Conservation (phyloP, 2,329 filamentous ascomycete genomes). For the Coniella vitis region DNA sequence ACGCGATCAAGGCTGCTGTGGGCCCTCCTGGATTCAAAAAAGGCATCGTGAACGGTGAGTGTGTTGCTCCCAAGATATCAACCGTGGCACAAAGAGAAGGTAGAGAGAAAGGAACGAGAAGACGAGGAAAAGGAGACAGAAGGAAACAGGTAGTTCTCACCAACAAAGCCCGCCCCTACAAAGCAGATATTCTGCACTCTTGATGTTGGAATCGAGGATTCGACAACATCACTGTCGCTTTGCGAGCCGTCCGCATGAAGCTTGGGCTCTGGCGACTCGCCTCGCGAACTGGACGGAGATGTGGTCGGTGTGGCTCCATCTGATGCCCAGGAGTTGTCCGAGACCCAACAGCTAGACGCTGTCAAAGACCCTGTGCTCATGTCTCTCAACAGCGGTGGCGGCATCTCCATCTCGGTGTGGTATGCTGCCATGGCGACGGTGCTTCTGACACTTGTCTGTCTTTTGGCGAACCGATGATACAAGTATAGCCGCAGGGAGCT, state of each 20-base stretch:
- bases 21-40: constrained; percentile 41
- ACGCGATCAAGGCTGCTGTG: constrained; percentile 53
- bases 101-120: no score
- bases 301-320: constrained; percentile 18
- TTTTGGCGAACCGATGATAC: no score
- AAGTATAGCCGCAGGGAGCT: no score
- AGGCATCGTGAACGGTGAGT: no score
- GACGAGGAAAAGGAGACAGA: no score
- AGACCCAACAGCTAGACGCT: constrained; percentile 1
- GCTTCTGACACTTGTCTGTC: not conserved
- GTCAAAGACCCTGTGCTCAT: constrained; percentile 18
- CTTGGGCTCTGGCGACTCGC: constrained; percentile 21
- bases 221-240: constrained; percentile 4
- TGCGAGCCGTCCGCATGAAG: not conserved
- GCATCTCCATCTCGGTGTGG: not conserved
- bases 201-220: not conserved
- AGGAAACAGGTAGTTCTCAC: constrained; percentile 27
- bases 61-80: no score
- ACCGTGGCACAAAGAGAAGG: no score
- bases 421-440: constrained; percentile 2
- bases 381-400: not conserved
- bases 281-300: constrained; percentile 20
- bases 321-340: constrained; percentile 8
- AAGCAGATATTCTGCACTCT: constrained; percentile 41
- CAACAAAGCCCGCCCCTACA: constrained; percentile 54